These are phyloP conservation scores for Mycosphaerella sp. DNA, from an alignment of 2,329 filamentous ascomycete genomes.

Conservation along the genomic window DNA sequence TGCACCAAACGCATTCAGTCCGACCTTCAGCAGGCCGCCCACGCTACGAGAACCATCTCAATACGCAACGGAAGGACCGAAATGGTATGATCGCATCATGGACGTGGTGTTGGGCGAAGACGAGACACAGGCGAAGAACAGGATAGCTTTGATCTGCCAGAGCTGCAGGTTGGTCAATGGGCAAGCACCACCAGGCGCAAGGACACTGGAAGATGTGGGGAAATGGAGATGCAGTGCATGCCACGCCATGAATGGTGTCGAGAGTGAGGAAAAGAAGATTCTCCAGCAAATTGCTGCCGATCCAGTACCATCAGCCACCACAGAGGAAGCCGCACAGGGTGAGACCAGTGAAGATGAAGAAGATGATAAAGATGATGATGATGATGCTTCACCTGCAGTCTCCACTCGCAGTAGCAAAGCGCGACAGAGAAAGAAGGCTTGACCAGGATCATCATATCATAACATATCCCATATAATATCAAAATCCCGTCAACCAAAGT, in stretches of 20 bases:
- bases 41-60: constrained; percentile 18
- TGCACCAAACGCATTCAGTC: constrained; percentile 62
- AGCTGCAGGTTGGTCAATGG: constrained; percentile 87
- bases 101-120: constrained; percentile 92
- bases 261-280: constrained; percentile 68
- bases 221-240: constrained; percentile 88
- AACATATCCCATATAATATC: not conserved
- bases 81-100: constrained; percentile 93
- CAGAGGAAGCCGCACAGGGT: not conserved
- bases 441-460: not conserved
- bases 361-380: constrained; percentile 21
- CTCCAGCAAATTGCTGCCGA: constrained; percentile 53
- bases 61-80: constrained; percentile 35
- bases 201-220: constrained; percentile 70
- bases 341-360: constrained; percentile 10
- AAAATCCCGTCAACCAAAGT: constrained; percentile 4
- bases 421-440: constrained; percentile 36
- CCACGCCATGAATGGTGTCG: constrained; percentile 70
- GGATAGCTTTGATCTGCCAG: constrained; percentile 77
- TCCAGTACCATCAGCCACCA: constrained; percentile 8
- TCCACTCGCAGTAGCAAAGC: constrained; percentile 39
- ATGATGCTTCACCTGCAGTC: constrained; percentile 31
- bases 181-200: constrained; percentile 83
- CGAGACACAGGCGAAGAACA: constrained; percentile 85
- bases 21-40: constrained; percentile 47